Conservation (phyloP, 352 stramenopile species). For the Phytopythium delawarense region DNA sequence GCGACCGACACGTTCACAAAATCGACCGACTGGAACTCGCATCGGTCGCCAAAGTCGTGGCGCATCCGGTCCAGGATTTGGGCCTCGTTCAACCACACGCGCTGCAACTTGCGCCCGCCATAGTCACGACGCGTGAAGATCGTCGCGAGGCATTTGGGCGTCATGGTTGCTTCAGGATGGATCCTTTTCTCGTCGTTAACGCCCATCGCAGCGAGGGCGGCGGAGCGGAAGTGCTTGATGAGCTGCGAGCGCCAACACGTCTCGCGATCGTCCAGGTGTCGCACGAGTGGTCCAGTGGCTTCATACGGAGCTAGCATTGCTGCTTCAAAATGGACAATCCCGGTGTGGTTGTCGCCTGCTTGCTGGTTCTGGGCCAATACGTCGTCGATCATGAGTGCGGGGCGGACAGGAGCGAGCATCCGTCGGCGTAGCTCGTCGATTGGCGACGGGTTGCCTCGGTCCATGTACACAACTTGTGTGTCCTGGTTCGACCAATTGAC, state of each 20-base stretch:
- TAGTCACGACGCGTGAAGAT: conserved; percentile 52
- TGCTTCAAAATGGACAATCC: too few relatives aligned
- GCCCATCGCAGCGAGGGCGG: conserved; percentile 22
- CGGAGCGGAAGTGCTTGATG: conserved; percentile 15
- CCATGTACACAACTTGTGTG: conserved; percentile 17
- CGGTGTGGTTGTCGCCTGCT: too few relatives aligned
- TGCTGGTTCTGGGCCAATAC: too few relatives aligned
- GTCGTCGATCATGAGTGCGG: too few relatives aligned
- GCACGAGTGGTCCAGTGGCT: conserved; percentile 34
- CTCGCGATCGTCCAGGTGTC: conserved; percentile 39
- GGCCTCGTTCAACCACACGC: conserved; percentile 64
- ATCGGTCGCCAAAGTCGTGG: conserved; percentile 1
- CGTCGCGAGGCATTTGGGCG: conserved; percentile 30
- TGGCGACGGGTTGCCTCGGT: conserved; percentile 32
- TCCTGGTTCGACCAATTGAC: conserved; percentile 18
- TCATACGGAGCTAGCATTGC: conserved; percentile 34
- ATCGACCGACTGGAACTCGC: conserved; percentile 49
- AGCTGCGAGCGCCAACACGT: conserved; percentile 22
- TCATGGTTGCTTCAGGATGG: not conserved
- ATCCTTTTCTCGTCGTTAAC: conserved; percentile 2
- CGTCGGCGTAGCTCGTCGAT: conserved; percentile 27
- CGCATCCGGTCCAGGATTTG: conserved; percentile 44
- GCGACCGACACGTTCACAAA: conserved; percentile 49
- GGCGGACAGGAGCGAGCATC: too few relatives aligned
- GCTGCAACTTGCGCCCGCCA: conserved; percentile 39